These are phyloP conservation scores for Orbilia ellipsospora DNA, from an alignment of 2,329 filamentous ascomycete genomes.

Conservation along the genomic window DNA sequence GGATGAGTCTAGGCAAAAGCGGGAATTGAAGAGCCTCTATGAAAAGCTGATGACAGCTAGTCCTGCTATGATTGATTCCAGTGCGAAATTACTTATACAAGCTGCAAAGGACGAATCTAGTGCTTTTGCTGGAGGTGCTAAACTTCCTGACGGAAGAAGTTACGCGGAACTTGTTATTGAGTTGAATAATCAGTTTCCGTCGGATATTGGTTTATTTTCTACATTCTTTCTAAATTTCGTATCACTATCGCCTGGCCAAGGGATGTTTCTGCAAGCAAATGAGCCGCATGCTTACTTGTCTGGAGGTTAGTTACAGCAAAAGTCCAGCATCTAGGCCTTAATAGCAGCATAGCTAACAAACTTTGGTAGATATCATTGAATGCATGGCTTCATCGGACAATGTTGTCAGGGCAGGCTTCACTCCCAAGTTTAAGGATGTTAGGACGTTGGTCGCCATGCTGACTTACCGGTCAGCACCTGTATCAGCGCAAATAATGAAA, in stretches of 20 bases:
- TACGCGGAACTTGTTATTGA: conserved; percentile 79
- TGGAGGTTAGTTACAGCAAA: conserved; percentile 64
- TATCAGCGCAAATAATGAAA: conserved; percentile 91
- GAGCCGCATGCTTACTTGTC: conserved; percentile 96
- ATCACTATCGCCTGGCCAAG: conserved; percentile 85
- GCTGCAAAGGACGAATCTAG: conserved; percentile 75
- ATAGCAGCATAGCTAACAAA: conserved; percentile 5
- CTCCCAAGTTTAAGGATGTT: conserved; percentile 98
- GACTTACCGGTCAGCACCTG: conserved; percentile 94
- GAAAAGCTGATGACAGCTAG: conserved; percentile 82
- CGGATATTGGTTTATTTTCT: conserved; percentile 92
- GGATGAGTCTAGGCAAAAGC: conserved; percentile 68
- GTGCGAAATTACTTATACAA: conserved; percentile 75
- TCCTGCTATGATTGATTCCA: conserved; percentile 72
- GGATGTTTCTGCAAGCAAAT: conserved; percentile 94
- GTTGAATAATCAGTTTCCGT: conserved; percentile 84
- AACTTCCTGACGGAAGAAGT: conserved; percentile 66
- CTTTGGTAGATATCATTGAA: conserved; percentile 83
- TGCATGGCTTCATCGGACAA: conserved; percentile 99
- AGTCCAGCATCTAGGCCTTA: too few species aligned
- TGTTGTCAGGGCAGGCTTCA: conserved; percentile 95
- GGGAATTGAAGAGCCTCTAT: conserved; percentile 82
- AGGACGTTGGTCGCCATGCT: conserved; percentile 87
- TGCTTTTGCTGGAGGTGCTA: conserved; percentile 75
- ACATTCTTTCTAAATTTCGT: conserved; percentile 98